Conservation (phyloP, 2,329 filamentous ascomycete genomes). For the Alternaria solani region DNA sequence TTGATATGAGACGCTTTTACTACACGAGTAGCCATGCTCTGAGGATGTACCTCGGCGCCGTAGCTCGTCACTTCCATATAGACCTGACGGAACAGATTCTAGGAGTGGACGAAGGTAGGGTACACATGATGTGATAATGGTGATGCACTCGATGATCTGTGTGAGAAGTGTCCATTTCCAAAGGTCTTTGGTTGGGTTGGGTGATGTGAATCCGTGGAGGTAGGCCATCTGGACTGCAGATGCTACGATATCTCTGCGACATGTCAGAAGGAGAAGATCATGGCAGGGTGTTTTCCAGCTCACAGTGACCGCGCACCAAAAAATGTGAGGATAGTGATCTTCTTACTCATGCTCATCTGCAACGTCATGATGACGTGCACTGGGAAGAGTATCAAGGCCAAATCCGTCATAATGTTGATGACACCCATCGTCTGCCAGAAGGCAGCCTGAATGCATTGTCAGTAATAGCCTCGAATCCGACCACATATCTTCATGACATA, state of each 20-base stretch:
- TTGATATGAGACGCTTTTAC: constrained; percentile 41
- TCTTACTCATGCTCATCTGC: constrained; percentile 47
- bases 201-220: constrained; percentile 34
- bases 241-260: constrained; percentile 43
- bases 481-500: constrained; percentile 17
- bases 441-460: constrained; percentile 24
- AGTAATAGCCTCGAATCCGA: neutral
- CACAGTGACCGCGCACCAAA: constrained; percentile 46
- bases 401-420: constrained; percentile 46
- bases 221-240: constrained; percentile 46
- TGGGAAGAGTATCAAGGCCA: constrained; percentile 45
- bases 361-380: constrained; percentile 46
- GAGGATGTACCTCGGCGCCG: constrained; percentile 43
- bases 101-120: constrained; percentile 48
- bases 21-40: constrained; percentile 38
- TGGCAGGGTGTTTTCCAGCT: neutral
- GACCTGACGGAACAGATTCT: constrained; percentile 43
- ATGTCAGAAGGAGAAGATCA: neutral
- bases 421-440: constrained; percentile 44
- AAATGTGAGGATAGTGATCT: constrained; percentile 45
- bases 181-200: constrained; percentile 37
- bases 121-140: constrained; percentile 47
- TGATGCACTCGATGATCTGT: constrained; percentile 47
- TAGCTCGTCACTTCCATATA: constrained; percentile 45
- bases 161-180: constrained; percentile 49